Evolutionary conservation across 352 stramenopile species (phyloP), one percentile per base, ranked within the genome.

Genomic region (Aphanomyces astaci): DNA sequence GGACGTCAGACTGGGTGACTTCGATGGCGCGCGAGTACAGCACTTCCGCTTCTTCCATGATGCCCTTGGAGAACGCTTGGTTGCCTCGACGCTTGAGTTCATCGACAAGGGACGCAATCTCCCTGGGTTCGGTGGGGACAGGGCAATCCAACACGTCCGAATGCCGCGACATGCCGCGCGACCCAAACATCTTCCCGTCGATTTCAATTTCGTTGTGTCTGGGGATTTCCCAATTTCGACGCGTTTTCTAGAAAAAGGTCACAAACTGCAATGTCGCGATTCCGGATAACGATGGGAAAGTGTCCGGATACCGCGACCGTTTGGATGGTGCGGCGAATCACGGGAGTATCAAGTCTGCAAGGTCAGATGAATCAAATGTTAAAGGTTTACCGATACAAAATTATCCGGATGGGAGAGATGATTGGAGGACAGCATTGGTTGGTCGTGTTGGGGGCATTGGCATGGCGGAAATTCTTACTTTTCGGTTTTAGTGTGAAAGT

Each of bases 11-110:
- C 55, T 79, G 74, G 67, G 90, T 89, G 64, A 94, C 66, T 28
- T 97, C 84, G 64, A 99, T 90, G 33, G 88, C 96, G 73, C 97
- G 98, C 64, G 82, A 83, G 80, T 99, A 99, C n/a, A 99, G 81
- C 63, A 90, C 80, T 57, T 98, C 92, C 19, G 95, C 96, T 69
- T 98, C 93, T 43, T 96, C 90, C 49, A 89, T 78, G 28, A 80
- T 71, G 67, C 92, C 92, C 69, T 91, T 80, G 72, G 78, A 64
- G 75, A 96, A 96, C 4, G 88, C 88, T 5, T 85, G 81, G 67
- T 96, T 96, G 56, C 88, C 88, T 10, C 88, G 83, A 17, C 84
- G 80, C 77, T 96, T 96, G 59, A 96, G 76, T 76, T 96, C 88
- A 17, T 88, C 80, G 30, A 96, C 82, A 40, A 96, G 80, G 7